Evolutionary conservation across 257 asterid species (phyloP).

Genomic region (Henckelia pumila): DNA sequence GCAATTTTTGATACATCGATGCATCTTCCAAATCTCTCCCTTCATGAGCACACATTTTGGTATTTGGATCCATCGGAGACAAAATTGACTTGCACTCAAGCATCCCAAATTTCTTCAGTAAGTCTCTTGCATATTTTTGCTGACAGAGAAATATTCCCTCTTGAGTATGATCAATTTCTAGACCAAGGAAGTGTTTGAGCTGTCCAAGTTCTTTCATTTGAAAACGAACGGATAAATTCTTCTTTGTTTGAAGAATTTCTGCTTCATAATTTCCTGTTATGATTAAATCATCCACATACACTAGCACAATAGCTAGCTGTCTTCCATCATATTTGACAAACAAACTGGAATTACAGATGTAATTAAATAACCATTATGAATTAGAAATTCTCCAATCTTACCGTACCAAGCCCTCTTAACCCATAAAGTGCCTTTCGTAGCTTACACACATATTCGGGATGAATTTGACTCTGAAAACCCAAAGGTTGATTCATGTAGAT

Average conservation of each 20-base stretch:
- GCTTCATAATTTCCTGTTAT: not conserved
- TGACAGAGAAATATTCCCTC: not conserved
- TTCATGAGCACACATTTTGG: conserved; percentile 9
- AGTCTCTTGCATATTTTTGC: not conserved
- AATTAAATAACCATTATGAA: not conserved
- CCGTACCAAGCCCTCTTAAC: conserved; percentile 2
- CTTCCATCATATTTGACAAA: too few relatives aligned
- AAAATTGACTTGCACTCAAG: not conserved
- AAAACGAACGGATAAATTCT: not conserved
- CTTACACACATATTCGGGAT: not conserved
- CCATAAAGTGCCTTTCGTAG: conserved; percentile 1
- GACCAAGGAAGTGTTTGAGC: not conserved
- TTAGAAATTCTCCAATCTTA: not conserved
- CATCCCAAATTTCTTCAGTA: not conserved
- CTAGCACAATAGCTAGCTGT: not conserved
- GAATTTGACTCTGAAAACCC: not conserved
- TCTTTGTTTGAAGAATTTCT: too few relatives aligned
- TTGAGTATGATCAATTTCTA: not conserved
- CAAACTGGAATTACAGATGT: not conserved
- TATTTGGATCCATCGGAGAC: not conserved
- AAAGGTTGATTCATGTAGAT: not conserved
- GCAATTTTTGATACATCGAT: not conserved
- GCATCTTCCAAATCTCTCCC: conserved; percentile 9
- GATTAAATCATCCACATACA: not conserved
- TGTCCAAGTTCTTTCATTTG: not conserved